These are phyloP conservation scores for Agapanthus africanus DNA, from an alignment of 106 monocot genomes.

Conservation along the genomic window DNA sequence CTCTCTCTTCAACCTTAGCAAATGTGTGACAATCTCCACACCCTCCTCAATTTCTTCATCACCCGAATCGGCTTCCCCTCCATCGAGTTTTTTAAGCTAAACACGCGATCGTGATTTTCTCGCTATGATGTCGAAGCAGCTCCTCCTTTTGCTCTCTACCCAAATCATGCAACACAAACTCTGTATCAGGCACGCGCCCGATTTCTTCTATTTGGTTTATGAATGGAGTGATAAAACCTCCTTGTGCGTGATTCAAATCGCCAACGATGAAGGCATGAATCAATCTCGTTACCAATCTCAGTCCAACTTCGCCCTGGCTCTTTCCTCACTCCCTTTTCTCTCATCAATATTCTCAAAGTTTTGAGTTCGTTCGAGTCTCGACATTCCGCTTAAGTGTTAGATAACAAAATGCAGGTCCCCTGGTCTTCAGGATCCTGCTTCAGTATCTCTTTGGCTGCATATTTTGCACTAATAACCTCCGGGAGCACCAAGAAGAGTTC, in stretches of 20 bases:
- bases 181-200: constrained; percentile 43
- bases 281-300: constrained; percentile 42
- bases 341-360: constrained; percentile 46
- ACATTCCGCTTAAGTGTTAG: constrained; percentile 59
- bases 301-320: constrained; percentile 81
- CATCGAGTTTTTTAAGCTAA: constrained; percentile 35
- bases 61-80: constrained; percentile 45
- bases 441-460: constrained; percentile 49
- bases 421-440: constrained; percentile 60
- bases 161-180: constrained; percentile 53
- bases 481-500: constrained; percentile 63
- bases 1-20: constrained; percentile 37
- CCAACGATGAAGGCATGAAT: constrained; percentile 51
- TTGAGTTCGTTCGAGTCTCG: constrained; percentile 47
- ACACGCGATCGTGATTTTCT: constrained; percentile 60
- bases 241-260: constrained; percentile 47
- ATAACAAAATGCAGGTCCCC: constrained; percentile 50
- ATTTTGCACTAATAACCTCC: constrained; percentile 47
- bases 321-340: constrained; percentile 40
- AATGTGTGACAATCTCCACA: constrained; percentile 67
- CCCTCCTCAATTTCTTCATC: constrained; percentile 60
- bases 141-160: constrained; percentile 51
- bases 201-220: constrained; percentile 17
- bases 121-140: constrained; percentile 33
- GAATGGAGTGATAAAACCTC: constrained; percentile 25